Evolutionary conservation across 345 rosid genomes (phyloP), one percentile per base, ranked within the genome.

Genomic region (Excoecaria cochinchinensis): DNA sequence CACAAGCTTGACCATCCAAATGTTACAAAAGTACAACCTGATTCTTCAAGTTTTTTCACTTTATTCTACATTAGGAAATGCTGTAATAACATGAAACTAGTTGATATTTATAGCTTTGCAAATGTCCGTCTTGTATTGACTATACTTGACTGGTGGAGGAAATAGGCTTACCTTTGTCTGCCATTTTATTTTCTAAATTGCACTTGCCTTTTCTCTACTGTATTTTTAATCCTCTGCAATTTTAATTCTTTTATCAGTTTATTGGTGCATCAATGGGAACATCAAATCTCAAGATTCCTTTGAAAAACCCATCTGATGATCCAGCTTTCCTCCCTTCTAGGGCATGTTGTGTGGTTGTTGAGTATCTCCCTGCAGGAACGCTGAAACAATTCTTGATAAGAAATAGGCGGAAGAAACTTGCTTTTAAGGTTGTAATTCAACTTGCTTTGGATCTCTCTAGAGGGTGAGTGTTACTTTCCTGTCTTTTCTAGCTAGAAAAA

Each of bases 231-330:
- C 22, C 72, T 53, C 8, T 46, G 11, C 52, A 8, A 31, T n/a
- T n/a, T 1, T 16, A 24, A 47, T 21, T 79, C 22, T 65, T 66
- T 68, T 42, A 55, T 72, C 85, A 95, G 99, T 93, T 95, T 80
- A 77, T 93, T 73, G 98, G 99, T 71, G 99, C 98, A 55, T 91
- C 98, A 11, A 86, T 95, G 96, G 98, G 99, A 80, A 89, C 97
- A 42, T 85, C 84, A 63, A 89, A 95, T 76, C 97, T 93, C 36
- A 95, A 86, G 83, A 80, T 93, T 85, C 91, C 95, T 76, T 57
- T 84, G 0, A 80, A 84, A 69, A 79, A 60, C 68, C 74, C 84
- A 19, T 67, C 73, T 56, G 92, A 85, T 70, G 82, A 57, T 50
- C 83, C 62, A 56, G 40, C 22, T 61, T 67, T 83, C 4, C 69